These are phyloP conservation scores for Leptographium galeiforme DNA, from an alignment of 2,329 filamentous ascomycete genomes.

Conservation along the genomic window DNA sequence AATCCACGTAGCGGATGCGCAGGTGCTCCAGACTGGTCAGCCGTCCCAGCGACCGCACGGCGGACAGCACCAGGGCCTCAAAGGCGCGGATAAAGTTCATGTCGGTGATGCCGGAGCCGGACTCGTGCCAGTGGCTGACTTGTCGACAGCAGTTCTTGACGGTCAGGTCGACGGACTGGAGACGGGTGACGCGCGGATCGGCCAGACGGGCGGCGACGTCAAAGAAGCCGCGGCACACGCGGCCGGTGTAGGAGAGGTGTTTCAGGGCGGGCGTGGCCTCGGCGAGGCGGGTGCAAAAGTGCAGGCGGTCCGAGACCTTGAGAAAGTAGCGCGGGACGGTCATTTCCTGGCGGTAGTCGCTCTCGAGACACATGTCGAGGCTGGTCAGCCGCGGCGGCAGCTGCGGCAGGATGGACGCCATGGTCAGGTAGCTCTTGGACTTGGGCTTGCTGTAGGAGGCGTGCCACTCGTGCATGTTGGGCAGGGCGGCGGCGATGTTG, in stretches of 20 bases:
- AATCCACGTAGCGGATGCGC: constrained; percentile 61
- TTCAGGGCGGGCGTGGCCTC: constrained; percentile 47
- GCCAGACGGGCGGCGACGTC: constrained; percentile 37
- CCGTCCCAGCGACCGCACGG: constrained; percentile 44
- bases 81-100: constrained; percentile 60
- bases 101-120: constrained; percentile 57
- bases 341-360: constrained; percentile 54
- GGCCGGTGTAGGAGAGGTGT: constrained; percentile 58
- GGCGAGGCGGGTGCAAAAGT: constrained; percentile 54
- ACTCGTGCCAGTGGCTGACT: constrained; percentile 41
- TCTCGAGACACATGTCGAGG: constrained; percentile 56
- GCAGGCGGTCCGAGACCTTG: constrained; percentile 44
- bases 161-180: constrained; percentile 57
- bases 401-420: constrained; percentile 47
- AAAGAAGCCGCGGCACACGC: constrained; percentile 58
- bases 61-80: constrained; percentile 52
- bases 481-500: constrained; percentile 47
- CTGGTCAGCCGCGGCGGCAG: constrained; percentile 46
- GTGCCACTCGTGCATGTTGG: constrained; percentile 50
- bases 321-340: constrained; percentile 46
- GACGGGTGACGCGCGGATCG: constrained; percentile 32
- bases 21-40: constrained; percentile 49
- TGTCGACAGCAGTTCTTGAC: constrained; percentile 62
- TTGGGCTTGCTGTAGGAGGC: constrained; percentile 59
- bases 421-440: constrained; percentile 58